Evolutionary conservation across 768 basidiomycete species (phyloP).

Genomic region (Scleroderma citrinum): DNA sequence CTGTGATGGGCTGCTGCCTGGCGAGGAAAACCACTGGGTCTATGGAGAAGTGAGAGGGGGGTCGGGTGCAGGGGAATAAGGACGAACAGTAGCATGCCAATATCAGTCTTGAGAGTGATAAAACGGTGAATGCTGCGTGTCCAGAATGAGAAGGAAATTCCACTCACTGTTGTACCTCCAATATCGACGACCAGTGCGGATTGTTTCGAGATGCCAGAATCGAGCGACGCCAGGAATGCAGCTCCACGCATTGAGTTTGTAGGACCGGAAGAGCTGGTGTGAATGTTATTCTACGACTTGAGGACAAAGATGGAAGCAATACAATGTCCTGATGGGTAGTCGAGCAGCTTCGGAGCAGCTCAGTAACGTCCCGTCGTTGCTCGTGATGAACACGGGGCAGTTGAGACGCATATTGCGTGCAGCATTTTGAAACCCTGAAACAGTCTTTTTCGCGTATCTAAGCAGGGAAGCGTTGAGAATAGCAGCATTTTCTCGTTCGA

Average conservation of each 20-base stretch:
- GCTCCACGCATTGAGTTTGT: constrained; percentile 72
- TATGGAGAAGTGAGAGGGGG: constrained; percentile 13
- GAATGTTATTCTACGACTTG: constrained; percentile 6
- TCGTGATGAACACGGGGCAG: constrained; percentile 53
- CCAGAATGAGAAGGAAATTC: constrained; percentile 3
- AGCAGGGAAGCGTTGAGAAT: constrained; percentile 64
- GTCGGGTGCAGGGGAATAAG: not conserved
- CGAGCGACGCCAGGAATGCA: constrained; percentile 47
- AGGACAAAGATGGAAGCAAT: constrained; percentile 18
- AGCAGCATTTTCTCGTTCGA: constrained; percentile 63
- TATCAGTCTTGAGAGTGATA: constrained; percentile 37
- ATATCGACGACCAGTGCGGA: constrained; percentile 53
- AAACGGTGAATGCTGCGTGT: constrained; percentile 1
- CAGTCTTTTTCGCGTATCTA: constrained; percentile 50
- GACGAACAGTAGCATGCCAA: constrained; percentile 48
- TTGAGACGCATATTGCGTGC: constrained; percentile 40
- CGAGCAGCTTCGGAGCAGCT: constrained; percentile 43
- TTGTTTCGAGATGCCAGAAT: constrained; percentile 27
- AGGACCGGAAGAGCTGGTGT: constrained; percentile 41
- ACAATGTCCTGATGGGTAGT: constrained; percentile 58
- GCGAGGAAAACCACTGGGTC: constrained; percentile 52
- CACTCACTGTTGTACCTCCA: constrained; percentile 51
- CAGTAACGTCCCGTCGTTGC: constrained; percentile 54
- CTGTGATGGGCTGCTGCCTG: constrained; percentile 60
- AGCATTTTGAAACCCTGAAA: constrained; percentile 48